Evolutionary conservation across 768 basidiomycete species (phyloP), one percentile per base, ranked within the genome.

Genomic region (Boletales sp.): DNA sequence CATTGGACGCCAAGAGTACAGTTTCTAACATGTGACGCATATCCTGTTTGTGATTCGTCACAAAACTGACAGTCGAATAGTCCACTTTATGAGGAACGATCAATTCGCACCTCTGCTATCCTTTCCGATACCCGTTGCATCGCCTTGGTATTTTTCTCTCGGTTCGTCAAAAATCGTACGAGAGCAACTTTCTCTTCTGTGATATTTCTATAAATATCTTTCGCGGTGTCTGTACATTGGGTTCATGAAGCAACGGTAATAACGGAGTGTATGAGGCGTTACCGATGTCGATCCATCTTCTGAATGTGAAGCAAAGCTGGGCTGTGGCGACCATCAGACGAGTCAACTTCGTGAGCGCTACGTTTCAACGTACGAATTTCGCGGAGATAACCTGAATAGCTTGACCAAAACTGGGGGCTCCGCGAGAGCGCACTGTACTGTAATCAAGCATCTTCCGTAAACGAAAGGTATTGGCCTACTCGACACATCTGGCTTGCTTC

Each of bases 341-440:
- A 48, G 39, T 25, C 33, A 34, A 41, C 37, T 33, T 41, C 39
- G 46, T 28, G 43, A 46, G 34, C 48, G 50, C 28, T n/a, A 35
- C 21, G 48, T 58, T 54, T 55, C 54, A 49, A 80, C 86, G 64
- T 62, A 86, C 87, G 80, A 49, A 87, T 75, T 74, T 90, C 87
- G 39, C 87, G 79, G 44, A 90, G 73, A 67, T 90, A 89, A 0
- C 88, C 88, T 3, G 88, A 90, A 65, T 89, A 90, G 49, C 86
- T 88, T 4, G 88, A 88, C 88, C 88, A 90, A 59, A 83, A 85
- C 59, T 90, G 88, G 8, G 87, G 80, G 61, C 88, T 90, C 43
- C 87, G 74, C 14, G 87, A 82, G 10, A 90, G 67, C 12, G 88
- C 85, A 48, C 87, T 90, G 56, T 39, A 6, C 17, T 11, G 15